These are phyloP conservation scores for Aspergillus homomorphus DNA, from an alignment of 495 filamentous ascomycete genomes.

Conservation along the genomic window DNA sequence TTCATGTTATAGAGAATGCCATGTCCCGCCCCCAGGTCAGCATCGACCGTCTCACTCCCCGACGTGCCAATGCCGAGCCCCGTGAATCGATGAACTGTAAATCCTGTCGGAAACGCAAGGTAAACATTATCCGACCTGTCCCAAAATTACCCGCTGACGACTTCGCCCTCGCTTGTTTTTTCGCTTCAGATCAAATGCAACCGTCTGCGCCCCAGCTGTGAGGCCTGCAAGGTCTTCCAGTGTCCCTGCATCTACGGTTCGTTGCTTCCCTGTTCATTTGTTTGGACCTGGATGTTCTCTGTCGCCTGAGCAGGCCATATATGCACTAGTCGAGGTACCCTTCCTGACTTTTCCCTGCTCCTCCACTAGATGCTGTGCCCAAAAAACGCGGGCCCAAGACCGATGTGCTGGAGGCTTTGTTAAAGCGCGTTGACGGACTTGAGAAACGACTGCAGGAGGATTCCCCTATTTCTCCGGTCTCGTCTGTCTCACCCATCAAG, in stretches of 20 bases:
- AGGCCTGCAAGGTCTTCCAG: constrained; percentile 84
- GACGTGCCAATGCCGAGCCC: constrained; percentile 69
- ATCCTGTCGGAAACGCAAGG: constrained; percentile 85
- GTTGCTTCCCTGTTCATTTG: constrained; percentile 24
- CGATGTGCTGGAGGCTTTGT: constrained; percentile 77
- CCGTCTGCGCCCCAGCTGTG: constrained; percentile 75
- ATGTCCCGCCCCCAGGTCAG: constrained; percentile 78
- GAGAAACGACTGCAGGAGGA: constrained; percentile 74
- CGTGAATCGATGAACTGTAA: constrained; percentile 94
- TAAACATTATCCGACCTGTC: constrained; percentile 24
- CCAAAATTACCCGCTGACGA: constrained; percentile 3
- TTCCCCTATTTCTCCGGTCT: constrained; percentile 48
- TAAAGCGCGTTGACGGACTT: constrained; percentile 80
- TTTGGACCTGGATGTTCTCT: constrained; percentile 1
- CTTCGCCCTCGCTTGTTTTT: not conserved
- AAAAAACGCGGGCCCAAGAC: constrained; percentile 89
- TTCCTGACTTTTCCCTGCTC: not conserved
- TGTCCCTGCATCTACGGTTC: constrained; percentile 84
- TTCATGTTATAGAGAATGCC: constrained; percentile 17
- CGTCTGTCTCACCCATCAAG: constrained; percentile 29
- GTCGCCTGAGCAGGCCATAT: not conserved
- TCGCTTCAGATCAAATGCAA: constrained; percentile 78
- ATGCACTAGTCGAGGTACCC: not conserved
- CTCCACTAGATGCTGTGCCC: constrained; percentile 67
- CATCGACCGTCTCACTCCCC: constrained; percentile 75